Evolutionary conservation across 495 filamentous ascomycete species (phyloP).

Genomic region (Astrocystis sublimbata): DNA sequence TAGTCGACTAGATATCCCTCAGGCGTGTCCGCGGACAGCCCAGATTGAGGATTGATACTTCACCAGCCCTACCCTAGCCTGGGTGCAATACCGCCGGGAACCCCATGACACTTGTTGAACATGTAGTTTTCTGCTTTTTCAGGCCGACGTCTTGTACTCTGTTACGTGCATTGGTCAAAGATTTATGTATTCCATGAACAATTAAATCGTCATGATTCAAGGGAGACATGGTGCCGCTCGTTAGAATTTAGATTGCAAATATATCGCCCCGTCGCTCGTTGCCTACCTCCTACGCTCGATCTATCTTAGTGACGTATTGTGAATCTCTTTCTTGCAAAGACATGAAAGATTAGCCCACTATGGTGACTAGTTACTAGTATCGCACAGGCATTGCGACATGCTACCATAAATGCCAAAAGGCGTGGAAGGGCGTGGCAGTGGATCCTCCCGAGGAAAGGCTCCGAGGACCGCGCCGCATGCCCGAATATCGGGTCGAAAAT

Average conservation of each 20-base stretch:
- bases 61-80: background rate
- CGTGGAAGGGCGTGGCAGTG: conserved; percentile 1
- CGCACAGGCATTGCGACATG: background rate
- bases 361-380: background rate
- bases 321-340: background rate
- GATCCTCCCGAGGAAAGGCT: too few species aligned
- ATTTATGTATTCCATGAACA: conserved; percentile 6
- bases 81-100: background rate
- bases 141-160: conserved; percentile 5
- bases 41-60: background rate
- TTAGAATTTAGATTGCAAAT: conserved; percentile 27
- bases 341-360: too few species aligned
- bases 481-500: conserved; percentile 16
- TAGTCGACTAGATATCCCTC: conserved; percentile 22
- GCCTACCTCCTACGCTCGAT: too few species aligned
- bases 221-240: conserved; percentile 19
- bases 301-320: background rate
- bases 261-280: conserved; percentile 28
- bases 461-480: conserved; percentile 12
- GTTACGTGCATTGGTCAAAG: background rate
- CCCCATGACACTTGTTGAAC: background rate
- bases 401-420: background rate
- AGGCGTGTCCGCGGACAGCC: conserved; percentile 7
- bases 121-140: conserved; percentile 20
- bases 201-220: conserved; percentile 2